Percentiles rank a stretch among this genome's conserved stretches.
Conservation (phyloP, 768 basidiomycete species). For the Leccinum incarnatum region DNA sequence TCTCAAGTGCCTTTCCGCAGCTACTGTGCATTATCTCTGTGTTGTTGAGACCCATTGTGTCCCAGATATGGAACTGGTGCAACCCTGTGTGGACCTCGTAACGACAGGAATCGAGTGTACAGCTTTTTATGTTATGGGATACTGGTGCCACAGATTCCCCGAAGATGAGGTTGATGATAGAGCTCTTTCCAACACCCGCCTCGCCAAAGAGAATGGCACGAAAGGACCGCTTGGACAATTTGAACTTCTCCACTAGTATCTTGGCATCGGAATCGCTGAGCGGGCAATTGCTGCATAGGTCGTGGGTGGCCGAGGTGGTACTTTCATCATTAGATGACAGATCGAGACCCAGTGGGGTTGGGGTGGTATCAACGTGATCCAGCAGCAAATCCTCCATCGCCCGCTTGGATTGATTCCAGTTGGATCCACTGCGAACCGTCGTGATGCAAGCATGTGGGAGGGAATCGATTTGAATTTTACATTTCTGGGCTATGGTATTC, state of each 20-base stretch:
- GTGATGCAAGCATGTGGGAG: conserved; percentile 20
- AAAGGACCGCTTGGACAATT: conserved; percentile 10
- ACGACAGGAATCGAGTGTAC: conserved; percentile 30
- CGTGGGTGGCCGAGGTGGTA: background rate
- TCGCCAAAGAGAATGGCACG: conserved; percentile 42
- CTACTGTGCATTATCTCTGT: background rate
- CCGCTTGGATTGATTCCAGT: conserved; percentile 9
- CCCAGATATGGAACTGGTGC: conserved; percentile 27
- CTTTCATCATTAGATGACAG: conserved; percentile 9
- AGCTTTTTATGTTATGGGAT: conserved; percentile 18
- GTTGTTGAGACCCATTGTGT: conserved; percentile 32
- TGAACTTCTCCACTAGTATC: conserved; percentile 12
- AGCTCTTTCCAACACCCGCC: conserved; percentile 40
- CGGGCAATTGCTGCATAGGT: conserved; percentile 13
- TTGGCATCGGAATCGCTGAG: conserved; percentile 12
- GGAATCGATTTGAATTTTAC: conserved; percentile 5
- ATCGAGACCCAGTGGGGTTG: conserved; percentile 12
- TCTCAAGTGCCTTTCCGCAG: conserved; percentile 17
- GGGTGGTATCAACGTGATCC: background rate
- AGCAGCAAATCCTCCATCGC: conserved; percentile 12
- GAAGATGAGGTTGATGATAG: conserved; percentile 39
- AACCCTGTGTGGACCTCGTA: conserved; percentile 25
- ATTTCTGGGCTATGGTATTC: conserved; percentile 13
- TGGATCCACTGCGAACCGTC: background rate
- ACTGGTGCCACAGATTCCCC: conserved; percentile 19